Base-by-base conservation (phyloP, 352 stramenopile genomes). In the Phytophthora foliorum region DNA sequence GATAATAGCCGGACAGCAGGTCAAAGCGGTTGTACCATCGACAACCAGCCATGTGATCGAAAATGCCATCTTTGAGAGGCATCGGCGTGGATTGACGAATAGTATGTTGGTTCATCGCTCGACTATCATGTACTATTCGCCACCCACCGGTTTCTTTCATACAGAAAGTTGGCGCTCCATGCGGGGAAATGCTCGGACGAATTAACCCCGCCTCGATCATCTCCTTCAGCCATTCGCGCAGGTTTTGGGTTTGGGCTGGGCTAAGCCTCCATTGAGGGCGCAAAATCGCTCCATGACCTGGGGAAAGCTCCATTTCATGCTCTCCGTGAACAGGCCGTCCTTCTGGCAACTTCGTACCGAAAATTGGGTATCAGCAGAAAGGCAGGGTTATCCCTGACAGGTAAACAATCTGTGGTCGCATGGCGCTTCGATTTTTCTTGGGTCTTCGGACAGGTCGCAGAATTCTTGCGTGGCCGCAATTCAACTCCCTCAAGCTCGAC, bases 1-100 rank as follows among this genome's bases (percentile, higher is more conserved):
- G 58, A 11, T 58, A 59, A 16, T 54, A 60, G 3, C 48, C 58
- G 6, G 58, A 53, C 2, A 59, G 16, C 10, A 59, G 32, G 39
- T 67, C 58, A 25, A 67, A 59, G 14, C 58, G 59, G 27, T 38
- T 60, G 11, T 66, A 58, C 46, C 38, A 60, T 2, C 56, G 22
- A 39, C 45, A 54, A 6, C 25, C 31, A 38, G 13, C 38, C 58
- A 54, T 67, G 17, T 27, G 27, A 29, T 67, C 58, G 2, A 59
- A 22, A 31, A 55, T 67, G 11, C 29, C 21, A 38, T 67, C 38
- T 29, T 60, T 60, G 1, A 49, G 19, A 9, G 49, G 58, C 36
- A 67, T 67, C 31, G 58, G 58, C 0, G 39, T 67, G 1, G 58
- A 67, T 14, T 67, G 49, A 3, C 56, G 31, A 19, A 63, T 48